These are phyloP conservation scores for Lentinula sp. DNA, from an alignment of 768 basidiomycete species.

Conservation along the genomic window DNA sequence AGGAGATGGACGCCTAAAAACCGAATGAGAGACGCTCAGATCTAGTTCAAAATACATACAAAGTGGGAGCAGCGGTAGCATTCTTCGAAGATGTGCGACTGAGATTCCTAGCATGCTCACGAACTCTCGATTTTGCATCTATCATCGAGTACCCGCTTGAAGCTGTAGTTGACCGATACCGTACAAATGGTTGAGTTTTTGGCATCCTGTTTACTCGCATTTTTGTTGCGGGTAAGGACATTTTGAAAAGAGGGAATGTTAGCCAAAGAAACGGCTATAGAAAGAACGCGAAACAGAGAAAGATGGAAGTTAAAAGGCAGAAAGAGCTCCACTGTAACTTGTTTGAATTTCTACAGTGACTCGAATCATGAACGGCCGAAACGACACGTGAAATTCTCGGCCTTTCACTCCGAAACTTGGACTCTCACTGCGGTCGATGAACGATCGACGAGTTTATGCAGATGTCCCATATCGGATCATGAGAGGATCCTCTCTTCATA, in stretches of 20 bases:
- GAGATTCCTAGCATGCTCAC: constrained; percentile 71
- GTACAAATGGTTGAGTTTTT: constrained; percentile 29
- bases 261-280: constrained; percentile 6
- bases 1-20: constrained; percentile 53
- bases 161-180: constrained; percentile 47
- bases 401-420: not conserved
- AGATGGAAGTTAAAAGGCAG: constrained; percentile 1
- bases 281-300: constrained; percentile 2
- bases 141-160: constrained; percentile 43
- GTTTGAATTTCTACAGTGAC: not conserved
- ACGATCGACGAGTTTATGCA: too few species aligned
- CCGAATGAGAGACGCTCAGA: not conserved
- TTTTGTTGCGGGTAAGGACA: constrained; percentile 37
- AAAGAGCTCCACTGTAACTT: not conserved
- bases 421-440: too few species aligned
- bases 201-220: constrained; percentile 36
- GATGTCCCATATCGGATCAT: too few species aligned
- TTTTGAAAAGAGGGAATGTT: constrained; percentile 15
- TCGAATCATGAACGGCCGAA: constrained; percentile 3
- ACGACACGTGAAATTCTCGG: not conserved
- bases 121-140: constrained; percentile 77
- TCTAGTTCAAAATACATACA: constrained; percentile 38
- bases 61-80: constrained; percentile 55
- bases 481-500: too few species aligned
- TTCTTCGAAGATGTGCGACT: constrained; percentile 58